Base-by-base conservation (phyloP, 1,139 yeast species). In the Petasospora rhodanensis region DNA sequence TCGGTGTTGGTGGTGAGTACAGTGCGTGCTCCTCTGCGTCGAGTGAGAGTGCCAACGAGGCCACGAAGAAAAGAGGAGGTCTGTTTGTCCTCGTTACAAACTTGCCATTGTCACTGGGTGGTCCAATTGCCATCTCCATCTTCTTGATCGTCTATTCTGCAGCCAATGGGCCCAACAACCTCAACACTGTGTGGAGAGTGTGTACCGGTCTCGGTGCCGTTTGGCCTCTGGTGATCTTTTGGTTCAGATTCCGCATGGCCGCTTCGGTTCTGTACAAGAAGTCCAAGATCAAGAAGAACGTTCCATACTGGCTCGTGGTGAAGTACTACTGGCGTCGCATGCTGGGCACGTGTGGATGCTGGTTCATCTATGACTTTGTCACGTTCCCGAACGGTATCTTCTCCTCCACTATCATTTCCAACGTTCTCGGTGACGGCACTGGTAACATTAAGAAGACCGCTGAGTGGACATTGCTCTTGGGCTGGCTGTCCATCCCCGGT, bases 1-100 rank as follows among this genome's bases (percentile, higher is more conserved):
- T 78, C 42, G 89, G 89, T 38, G 72, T 80, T 41, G 89, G 89
- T 38, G 86, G 86, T 16, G 79, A 74, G 47, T 74, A 74, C 43
- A 83, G 84, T 3, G 76, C 83, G 2, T 74, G 81, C 20, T 74
- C 84, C 2, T 66, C 82, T 19, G 85, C 86, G 1, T 72, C 77
- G 26, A 38, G 46, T 14, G 89, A 80, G 54, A 82, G 86, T 22
- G 83, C 87, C 3, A 79, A 80, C 51, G 91, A 82, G 53, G 65
- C 76, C 2, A 66, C 70, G 29, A 74, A 66, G 49, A 67, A 69
- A 49, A 67, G 89, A 54, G 87, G 89, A 31, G 70, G 77, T 21
- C 68, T 72, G 5, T 79, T 81, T 48, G 68, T 74, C 28, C 47
- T 81, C 54, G 80, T 76, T 14, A 81, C 91, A 7, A 82, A 82